A percentile compares a stretch with the other conserved stretches of the same genome.
phyloP scores from a whole-genome alignment of 495 filamentous ascomycete species.

The Hypoxylon fuscum region DNA sequence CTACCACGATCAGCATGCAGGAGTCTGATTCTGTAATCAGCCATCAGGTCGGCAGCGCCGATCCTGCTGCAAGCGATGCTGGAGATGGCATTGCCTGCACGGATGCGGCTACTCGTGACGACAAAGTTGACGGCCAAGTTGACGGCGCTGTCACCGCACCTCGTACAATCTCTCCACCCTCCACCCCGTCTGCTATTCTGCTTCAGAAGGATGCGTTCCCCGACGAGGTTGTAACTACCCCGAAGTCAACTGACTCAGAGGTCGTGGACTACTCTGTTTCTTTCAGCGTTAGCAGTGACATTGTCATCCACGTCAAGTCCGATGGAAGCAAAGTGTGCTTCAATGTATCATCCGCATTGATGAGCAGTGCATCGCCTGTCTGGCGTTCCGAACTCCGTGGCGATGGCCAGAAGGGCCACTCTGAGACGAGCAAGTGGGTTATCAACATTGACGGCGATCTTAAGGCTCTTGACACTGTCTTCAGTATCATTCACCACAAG shows the following conservation, averaged over 20 bases:
- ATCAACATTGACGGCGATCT: slow-evolving; percentile 2
- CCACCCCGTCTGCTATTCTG: neutral
- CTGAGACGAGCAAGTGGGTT: neutral
- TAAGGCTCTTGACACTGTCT: slow-evolving; percentile 12
- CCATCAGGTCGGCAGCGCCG: too few relatives aligned
- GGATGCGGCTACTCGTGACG: too few relatives aligned
- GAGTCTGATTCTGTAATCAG: too few relatives aligned
- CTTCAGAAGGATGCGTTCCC: too few relatives aligned
- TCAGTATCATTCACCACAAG: slow-evolving; percentile 28
- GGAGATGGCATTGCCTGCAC: too few relatives aligned
- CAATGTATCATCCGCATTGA: slow-evolving; percentile 13
- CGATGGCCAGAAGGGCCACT: neutral
- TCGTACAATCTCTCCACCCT: neutral
- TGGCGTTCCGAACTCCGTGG: slow-evolving; percentile 18
- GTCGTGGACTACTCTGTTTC: too few relatives aligned
- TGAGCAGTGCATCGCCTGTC: slow-evolving; percentile 12
- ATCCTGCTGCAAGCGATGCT: too few relatives aligned
- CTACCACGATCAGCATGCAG: too few relatives aligned
- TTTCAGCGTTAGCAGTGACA: neutral
- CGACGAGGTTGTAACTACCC: too few relatives aligned
- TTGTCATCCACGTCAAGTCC: slow-evolving; percentile 1
- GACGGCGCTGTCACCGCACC: neutral
- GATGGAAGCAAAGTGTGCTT: neutral
- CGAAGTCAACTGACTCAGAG: too few relatives aligned
- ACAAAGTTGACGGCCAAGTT: too few relatives aligned